Conservation (phyloP, 768 basidiomycete species). For the Tylopilus sp. region DNA sequence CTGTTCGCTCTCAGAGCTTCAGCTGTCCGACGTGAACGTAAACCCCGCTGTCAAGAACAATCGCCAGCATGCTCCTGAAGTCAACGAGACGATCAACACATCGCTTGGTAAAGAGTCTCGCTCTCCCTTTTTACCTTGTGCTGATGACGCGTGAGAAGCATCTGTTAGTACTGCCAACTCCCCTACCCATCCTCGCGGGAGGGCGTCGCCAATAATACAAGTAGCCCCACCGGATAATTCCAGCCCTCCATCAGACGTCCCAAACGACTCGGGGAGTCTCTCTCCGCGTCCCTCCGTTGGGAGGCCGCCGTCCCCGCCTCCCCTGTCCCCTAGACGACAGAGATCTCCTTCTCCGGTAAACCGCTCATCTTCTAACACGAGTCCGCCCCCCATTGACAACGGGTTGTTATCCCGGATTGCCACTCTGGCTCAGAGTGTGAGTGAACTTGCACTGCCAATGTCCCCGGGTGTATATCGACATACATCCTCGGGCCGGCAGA, state of each 20-base stretch:
- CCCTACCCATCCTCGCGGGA: neutral
- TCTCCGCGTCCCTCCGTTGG: conserved; percentile 5
- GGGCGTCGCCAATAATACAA: neutral
- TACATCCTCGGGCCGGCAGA: neutral
- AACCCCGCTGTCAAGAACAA: neutral
- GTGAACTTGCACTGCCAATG: neutral
- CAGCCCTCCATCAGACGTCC: neutral
- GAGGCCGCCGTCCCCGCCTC: neutral
- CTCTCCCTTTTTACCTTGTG: neutral
- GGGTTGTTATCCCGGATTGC: neutral
- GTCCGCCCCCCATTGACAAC: neutral
- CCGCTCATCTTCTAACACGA: neutral
- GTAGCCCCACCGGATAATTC: neutral
- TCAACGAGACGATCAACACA: neutral
- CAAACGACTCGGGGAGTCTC: no score
- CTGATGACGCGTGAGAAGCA: conserved; percentile 2
- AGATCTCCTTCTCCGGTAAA: neutral
- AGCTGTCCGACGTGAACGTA: neutral
- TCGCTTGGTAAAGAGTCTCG: conserved; percentile 3
- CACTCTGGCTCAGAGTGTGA: no score
- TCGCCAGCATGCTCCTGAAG: neutral
- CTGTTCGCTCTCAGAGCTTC: neutral
- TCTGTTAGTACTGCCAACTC: neutral
- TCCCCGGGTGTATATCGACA: neutral
- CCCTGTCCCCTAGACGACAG: neutral